Evolutionary conservation across 2,329 filamentous ascomycete genomes (phyloP).

Genomic region (Colletotrichum sp.): DNA sequence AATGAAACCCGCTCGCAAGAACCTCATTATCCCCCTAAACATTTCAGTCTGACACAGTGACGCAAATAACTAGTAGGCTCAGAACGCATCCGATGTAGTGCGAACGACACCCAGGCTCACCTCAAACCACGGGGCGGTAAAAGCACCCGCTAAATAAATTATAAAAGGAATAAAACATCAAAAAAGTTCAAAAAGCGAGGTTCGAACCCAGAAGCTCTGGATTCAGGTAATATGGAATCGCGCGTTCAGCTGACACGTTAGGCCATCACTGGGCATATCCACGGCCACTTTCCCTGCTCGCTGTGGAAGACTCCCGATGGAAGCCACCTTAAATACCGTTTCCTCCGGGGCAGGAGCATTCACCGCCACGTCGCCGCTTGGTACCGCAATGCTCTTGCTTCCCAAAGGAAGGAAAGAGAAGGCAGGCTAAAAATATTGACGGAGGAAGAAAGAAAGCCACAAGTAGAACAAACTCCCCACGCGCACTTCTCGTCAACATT

Average conservation of each 20-base stretch:
- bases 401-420: not conserved
- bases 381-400: not conserved
- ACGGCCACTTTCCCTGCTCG: not conserved
- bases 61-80: fast-evolving
- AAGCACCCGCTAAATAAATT: not conserved
- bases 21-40: too few relatives aligned
- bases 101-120: not conserved
- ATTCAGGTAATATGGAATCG: not conserved
- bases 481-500: not conserved
- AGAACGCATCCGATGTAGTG: not conserved
- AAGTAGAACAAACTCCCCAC: not conserved
- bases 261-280: not conserved
- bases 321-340: not conserved
- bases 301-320: not conserved
- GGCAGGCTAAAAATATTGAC: not conserved
- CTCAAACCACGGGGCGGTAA: not conserved
- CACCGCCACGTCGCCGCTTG: not conserved
- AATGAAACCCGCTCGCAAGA: too few relatives aligned
- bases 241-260: not conserved
- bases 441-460: not conserved
- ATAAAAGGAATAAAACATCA: too few relatives aligned
- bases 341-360: not conserved
- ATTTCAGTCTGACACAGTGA: not conserved
- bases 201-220: not conserved
- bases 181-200: not conserved